Evolutionary conservation across 805 yeast species (phyloP), one percentile per base, ranked within the genome.

Genomic region (Spathaspora arborariae): DNA sequence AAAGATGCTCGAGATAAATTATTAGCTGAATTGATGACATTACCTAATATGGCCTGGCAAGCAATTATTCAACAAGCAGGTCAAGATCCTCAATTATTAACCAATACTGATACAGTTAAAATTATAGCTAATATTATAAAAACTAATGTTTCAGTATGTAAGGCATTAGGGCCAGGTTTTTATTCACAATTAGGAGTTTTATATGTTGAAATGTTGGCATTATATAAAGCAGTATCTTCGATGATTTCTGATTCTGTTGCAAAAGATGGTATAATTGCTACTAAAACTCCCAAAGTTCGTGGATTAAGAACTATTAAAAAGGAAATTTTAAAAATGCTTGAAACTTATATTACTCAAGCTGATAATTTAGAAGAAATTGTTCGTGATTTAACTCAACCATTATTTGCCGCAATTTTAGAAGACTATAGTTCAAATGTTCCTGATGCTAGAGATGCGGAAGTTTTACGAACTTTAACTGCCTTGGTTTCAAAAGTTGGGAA

Each of bases 361-460:
- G 95, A 86, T 57, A 85, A 89, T 59, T 72, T 79, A 49, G 91
- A 90, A 49, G 92, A 88, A 56, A 84, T 92, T 44, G 96, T 88
- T 20, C 76, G 82, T 42, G 89, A 85, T 52, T 76, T 94, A 54
- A 83, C 90, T 3, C 88, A 87, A 52, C 95, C 96, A 24, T 72
- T 94, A 59, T 80, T 94, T 51, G 77, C 77, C 39, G 88, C 97
- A 0, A 91, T 89, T 13, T 77, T 94, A 52, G 95, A 86, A 51
- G 99, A 94, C 65, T 94, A 94, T 70, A 81, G 80, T 58, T 72
- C 81, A 15, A 88, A 88, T 60, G 96, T 90, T 27, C 96, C 98
- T 3, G 96, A 90, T 70, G 97, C 97, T 8, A 84, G 98, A 63
- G 99, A 94, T 70, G 96, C 97, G 6, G 99, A 94, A 69, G 99